These are phyloP conservation scores for Pinus taeda DNA, from an alignment of 75 land plant genomes.

Conservation along the genomic window DNA sequence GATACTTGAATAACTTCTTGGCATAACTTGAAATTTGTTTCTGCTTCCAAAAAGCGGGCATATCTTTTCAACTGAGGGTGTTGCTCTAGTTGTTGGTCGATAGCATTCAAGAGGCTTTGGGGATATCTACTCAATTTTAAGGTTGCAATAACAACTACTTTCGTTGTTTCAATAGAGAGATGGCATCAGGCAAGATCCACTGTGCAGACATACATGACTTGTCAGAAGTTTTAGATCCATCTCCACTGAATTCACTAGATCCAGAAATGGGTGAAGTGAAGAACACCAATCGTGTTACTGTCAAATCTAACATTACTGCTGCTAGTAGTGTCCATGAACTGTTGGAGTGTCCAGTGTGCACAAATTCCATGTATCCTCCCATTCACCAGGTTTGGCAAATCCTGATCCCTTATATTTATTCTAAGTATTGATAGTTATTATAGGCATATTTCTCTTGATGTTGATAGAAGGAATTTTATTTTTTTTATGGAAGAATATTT, in stretches of 20 bases:
- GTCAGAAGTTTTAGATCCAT: constrained; percentile 1
- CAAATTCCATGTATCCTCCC: constrained; percentile 87
- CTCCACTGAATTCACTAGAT: not conserved
- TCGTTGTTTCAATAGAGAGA: not conserved
- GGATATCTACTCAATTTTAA: no score
- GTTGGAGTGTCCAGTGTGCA: constrained; percentile 79
- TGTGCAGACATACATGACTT: constrained; percentile 9
- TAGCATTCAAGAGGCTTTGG: no score
- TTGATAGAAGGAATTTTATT: not conserved
- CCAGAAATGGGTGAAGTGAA: constrained; percentile 5
- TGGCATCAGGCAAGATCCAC: constrained; percentile 10
- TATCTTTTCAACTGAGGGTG: no score
- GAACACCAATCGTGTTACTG: constrained; percentile 2
- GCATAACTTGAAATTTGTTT: no score
- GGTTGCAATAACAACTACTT: no score
- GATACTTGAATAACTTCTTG: no score
- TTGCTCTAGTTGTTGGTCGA: no score
- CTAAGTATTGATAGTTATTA: not conserved
- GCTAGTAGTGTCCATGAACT: constrained; percentile 70
- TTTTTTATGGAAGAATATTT: not conserved
- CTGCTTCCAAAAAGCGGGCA: no score
- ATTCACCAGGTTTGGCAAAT: constrained; percentile 67
- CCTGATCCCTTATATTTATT: not conserved
- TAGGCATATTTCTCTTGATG: not conserved
- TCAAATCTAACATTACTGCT: constrained; percentile 6